Evolutionary conservation across 2,329 filamentous ascomycete species (phyloP).

Genomic region (Hymenotorrendiella dingleyae): DNA sequence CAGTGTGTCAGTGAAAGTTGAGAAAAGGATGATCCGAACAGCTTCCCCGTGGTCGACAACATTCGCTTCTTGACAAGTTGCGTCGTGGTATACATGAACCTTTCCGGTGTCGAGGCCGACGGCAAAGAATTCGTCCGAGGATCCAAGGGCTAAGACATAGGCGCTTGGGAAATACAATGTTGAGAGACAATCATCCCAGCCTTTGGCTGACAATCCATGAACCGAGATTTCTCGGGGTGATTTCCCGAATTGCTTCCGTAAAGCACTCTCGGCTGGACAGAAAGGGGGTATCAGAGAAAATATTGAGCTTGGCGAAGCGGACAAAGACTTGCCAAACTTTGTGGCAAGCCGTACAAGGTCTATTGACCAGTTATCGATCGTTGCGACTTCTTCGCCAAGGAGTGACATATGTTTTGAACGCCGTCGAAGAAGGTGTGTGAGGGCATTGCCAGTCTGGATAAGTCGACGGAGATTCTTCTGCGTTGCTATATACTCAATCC

Average conservation of each 20-base stretch:
- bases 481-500: conserved; percentile 27
- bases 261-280: conserved; percentile 30
- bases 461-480: neutral
- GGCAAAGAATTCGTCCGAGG: conserved; percentile 27
- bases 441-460: conserved; percentile 18
- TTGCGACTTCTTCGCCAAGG: conserved; percentile 15
- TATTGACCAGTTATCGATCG: conserved; percentile 28
- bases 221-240: conserved; percentile 13
- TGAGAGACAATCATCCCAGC: conserved; percentile 34
- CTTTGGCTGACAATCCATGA: conserved; percentile 18
- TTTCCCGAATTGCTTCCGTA: conserved; percentile 14
- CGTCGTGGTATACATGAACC: conserved; percentile 27
- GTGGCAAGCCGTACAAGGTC: conserved; percentile 31
- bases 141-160: conserved; percentile 21
- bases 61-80: conserved; percentile 18
- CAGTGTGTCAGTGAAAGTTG: conserved; percentile 21
- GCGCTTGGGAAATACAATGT: conserved; percentile 28
- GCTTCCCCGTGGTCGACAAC: conserved; percentile 25
- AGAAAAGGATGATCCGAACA: conserved; percentile 24
- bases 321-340: conserved; percentile 30
- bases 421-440: conserved; percentile 20
- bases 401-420: conserved; percentile 6
- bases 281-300: conserved; percentile 30
- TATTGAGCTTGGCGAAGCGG: conserved; percentile 31
- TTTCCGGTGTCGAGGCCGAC: conserved; percentile 29